phyloP scores from a whole-genome alignment of 1,284 basidiomycete genomes.

The Lentinula novae-zelandiae region DNA sequence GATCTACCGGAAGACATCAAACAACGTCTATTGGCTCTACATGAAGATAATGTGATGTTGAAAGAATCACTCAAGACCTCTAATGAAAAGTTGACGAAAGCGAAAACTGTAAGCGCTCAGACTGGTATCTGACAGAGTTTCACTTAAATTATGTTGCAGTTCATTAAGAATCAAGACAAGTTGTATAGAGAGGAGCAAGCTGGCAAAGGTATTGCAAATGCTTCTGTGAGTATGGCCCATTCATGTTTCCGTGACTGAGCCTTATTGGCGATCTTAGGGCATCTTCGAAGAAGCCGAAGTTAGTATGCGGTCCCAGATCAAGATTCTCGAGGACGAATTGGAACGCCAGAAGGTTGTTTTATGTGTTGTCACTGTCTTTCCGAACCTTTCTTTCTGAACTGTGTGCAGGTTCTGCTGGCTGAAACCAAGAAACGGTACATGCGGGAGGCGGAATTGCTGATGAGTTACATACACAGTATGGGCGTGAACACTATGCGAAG shows the following conservation, averaged over 20 bases:
- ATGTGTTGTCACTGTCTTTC: background rate
- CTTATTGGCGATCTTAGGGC: constrained; percentile 31
- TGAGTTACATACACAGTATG: constrained; percentile 67
- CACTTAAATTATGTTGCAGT: constrained; percentile 40
- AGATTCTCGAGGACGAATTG: constrained; percentile 69
- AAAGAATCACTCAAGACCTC: constrained; percentile 71
- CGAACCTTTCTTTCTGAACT: constrained; percentile 9
- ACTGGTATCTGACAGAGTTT: background rate
- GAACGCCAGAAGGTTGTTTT: constrained; percentile 51
- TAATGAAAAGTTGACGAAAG: constrained; percentile 80
- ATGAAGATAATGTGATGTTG: constrained; percentile 71
- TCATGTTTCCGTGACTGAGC: constrained; percentile 11
- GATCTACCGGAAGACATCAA: constrained; percentile 82
- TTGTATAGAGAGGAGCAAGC: constrained; percentile 77
- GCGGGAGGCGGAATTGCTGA: constrained; percentile 78
- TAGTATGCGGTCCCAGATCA: constrained; percentile 67
- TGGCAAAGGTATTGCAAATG: constrained; percentile 32
- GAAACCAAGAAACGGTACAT: constrained; percentile 63
- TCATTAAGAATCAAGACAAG: constrained; percentile 91
- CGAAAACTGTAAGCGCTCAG: constrained; percentile 55
- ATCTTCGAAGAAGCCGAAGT: constrained; percentile 71
- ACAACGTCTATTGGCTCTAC: constrained; percentile 67
- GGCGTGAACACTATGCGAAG: constrained; percentile 63
- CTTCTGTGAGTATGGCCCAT: constrained; percentile 25
- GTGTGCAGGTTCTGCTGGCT: constrained; percentile 43